Conservation (phyloP, 768 basidiomycete species). For the Tephrocybe sp. region DNA sequence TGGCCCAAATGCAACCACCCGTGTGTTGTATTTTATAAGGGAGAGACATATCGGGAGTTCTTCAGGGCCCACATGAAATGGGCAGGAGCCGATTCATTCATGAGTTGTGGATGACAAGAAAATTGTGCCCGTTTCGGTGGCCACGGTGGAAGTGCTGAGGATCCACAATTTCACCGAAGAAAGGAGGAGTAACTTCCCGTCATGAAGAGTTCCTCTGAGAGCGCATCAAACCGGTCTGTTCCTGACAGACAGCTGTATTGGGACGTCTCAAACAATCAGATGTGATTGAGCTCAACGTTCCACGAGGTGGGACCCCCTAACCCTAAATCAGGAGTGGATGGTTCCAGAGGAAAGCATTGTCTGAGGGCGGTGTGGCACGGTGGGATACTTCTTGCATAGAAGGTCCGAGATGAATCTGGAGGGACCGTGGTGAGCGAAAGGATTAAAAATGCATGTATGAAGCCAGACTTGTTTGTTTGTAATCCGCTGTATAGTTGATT, state of each 20-base stretch:
- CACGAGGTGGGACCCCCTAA: conserved; percentile 28
- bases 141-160: background rate
- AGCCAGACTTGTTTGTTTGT: conserved; percentile 23
- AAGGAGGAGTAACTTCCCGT: background rate
- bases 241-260: conserved; percentile 12
- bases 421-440: conserved; percentile 9
- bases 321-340: conserved; percentile 19
- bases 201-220: conserved; percentile 13
- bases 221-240: conserved; percentile 19
- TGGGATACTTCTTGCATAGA: conserved; percentile 13
- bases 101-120: background rate
- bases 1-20: background rate
- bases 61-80: conserved; percentile 6
- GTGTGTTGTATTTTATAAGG: background rate
- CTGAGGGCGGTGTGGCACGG: conserved; percentile 4
- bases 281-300: conserved; percentile 25
- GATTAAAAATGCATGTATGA: conserved; percentile 23
- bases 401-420: conserved; percentile 17
- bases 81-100: background rate
- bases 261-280: conserved; percentile 17
- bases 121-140: background rate
- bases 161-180: conserved; percentile 6
- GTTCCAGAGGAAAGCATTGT: conserved; percentile 5
- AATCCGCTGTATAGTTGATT: conserved; percentile 20
- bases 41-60: conserved; percentile 8